Conservation (phyloP, 768 basidiomycete species). For the Suillus spraguei region DNA sequence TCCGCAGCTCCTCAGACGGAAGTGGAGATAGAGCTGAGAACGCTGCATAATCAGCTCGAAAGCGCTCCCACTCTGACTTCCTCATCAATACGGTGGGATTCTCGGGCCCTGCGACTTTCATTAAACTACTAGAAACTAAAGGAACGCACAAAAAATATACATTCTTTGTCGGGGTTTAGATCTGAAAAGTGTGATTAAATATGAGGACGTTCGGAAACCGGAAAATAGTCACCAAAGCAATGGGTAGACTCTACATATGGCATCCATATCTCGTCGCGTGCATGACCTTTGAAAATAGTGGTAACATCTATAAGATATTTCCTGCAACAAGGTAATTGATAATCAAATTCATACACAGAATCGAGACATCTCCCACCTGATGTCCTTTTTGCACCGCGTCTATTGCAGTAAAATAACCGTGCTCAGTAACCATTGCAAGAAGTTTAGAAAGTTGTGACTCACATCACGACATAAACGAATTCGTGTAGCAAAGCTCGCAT, state of each 20-base stretch:
- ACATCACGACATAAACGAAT: conserved; percentile 48
- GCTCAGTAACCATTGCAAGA: background rate
- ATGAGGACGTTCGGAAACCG: background rate
- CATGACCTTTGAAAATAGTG: background rate
- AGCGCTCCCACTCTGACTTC: conserved; percentile 20
- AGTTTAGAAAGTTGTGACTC: conserved; percentile 17
- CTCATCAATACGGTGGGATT: conserved; percentile 17
- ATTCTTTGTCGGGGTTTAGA: background rate
- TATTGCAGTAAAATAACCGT: conserved; percentile 4
- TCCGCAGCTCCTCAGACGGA: background rate
- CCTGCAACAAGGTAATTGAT: conserved; percentile 12
- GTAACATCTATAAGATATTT: conserved; percentile 16
- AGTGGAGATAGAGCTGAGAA: conserved; percentile 9
- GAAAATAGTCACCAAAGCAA: conserved; percentile 22
- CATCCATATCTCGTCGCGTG: conserved; percentile 17
- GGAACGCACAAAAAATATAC: conserved; percentile 13
- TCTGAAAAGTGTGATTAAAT: background rate
- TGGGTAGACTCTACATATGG: conserved; percentile 25
- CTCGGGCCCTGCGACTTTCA: conserved; percentile 23
- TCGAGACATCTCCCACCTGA: conserved; percentile 14
- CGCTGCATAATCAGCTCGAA: conserved; percentile 4
- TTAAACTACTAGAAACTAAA: background rate
- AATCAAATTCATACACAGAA: background rate
- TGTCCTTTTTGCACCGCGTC: conserved; percentile 24
- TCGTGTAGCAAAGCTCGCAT: conserved; percentile 49